A percentile compares a stretch with the other conserved stretches of the same genome.
These are phyloP conservation scores for Oenanthe javanica DNA, from an alignment of 140 eudicot genomes.

Conservation along the genomic window DNA sequence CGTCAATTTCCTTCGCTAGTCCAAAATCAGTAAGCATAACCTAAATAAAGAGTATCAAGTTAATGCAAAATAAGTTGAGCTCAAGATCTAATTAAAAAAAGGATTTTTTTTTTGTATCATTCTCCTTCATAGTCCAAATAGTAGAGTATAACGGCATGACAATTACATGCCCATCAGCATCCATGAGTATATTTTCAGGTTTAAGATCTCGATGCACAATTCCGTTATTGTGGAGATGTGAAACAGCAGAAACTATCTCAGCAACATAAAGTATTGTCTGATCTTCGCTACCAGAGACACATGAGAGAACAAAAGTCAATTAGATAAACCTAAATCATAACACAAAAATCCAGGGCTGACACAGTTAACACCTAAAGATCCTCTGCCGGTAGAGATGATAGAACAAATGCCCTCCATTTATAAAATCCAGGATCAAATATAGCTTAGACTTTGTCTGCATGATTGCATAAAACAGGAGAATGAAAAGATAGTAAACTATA, in stretches of 20 bases:
- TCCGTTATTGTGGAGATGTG: constrained; percentile 88
- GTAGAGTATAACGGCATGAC: constrained; percentile 5
- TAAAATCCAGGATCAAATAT: constrained; percentile 82
- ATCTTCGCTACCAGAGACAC: constrained; percentile 76
- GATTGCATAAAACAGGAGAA: constrained; percentile 13
- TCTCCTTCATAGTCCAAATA: constrained; percentile 6
- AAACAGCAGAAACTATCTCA: constrained; percentile 92
- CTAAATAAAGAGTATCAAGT: constrained; percentile 28
- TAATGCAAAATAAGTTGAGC: background rate
- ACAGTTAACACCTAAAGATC: constrained; percentile 67
- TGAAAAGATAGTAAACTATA: background rate
- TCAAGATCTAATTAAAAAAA: background rate
- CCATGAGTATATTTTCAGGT: constrained; percentile 98
- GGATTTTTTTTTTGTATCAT: background rate
- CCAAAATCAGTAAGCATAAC: constrained; percentile 94
- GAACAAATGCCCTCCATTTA: constrained; percentile 97
- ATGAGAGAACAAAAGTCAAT: constrained; percentile 27
- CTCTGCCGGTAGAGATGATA: constrained; percentile 88
- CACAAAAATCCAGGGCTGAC: background rate
- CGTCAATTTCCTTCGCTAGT: constrained; percentile 85
- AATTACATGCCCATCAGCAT: constrained; percentile 96
- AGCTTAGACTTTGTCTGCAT: constrained; percentile 89
- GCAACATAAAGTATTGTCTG: constrained; percentile 92
- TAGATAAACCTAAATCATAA: constrained; percentile 14
- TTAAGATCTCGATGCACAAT: constrained; percentile 96